Evolutionary conservation across 768 basidiomycete genomes (phyloP), one percentile per base, ranked within the genome.

Genomic region (Suillus spraguei): DNA sequence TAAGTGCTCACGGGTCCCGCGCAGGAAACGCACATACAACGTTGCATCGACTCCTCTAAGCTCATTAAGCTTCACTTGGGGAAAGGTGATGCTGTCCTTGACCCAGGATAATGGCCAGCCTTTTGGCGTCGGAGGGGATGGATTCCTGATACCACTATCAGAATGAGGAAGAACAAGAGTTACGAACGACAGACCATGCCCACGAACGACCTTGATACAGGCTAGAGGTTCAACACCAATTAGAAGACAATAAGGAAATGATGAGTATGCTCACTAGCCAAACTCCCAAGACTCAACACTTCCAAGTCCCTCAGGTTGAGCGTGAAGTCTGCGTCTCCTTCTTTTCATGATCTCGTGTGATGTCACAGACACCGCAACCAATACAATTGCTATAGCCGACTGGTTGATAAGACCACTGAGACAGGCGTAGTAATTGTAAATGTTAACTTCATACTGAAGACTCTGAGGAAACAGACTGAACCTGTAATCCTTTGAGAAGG

Each of bases 241-340:
- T 47, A 56, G 38, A 58, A 54, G 49, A 41, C 55, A 58, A 61
- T 41, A 28, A 49, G 14, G 60, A 62, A 66, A 46, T 41, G 54
- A 24, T 62, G 50, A 61, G 59, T 59, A 14, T 41, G 41, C 90
- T 77, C 72, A 91, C 91, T 92, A 93, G 80, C 90, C 90, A 78
- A 91, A 93, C 73, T 90, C 84, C 91, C 91, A 93, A 65, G 87
- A 85, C 75, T 93, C 90, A 28, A 87, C 85, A 70, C 86, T 89
- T 10, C 87, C 89, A 58, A 90, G 72, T 7, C 76, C 80, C 8
- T 79, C 72, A 64, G 68, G 56, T 17, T 41, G 52, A 49, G 61
- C 64, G 63, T 65, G 64, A 24, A 74, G 76, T 22, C 84, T 85
- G 66, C 88, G 81, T 64, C 89, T 77, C 73, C 78, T 80, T 71